Evolutionary conservation across 768 basidiomycete species (phyloP).

Genomic region (Pulveroboletus ravenelii): DNA sequence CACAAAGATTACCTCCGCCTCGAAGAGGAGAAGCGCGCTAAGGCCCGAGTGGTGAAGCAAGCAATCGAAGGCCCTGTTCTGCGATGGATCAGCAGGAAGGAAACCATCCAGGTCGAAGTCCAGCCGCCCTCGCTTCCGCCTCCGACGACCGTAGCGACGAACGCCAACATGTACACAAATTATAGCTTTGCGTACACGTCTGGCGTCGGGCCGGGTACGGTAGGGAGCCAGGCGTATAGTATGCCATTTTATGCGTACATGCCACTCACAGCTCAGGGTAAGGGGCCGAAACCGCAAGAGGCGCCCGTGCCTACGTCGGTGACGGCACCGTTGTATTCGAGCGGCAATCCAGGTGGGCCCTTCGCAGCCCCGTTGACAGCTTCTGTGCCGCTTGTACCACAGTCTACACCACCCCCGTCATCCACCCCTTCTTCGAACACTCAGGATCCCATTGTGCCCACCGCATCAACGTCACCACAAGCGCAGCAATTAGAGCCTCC

Average conservation of each 20-base stretch:
- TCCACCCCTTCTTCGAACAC: constrained; percentile 1
- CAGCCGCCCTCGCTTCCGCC: constrained; percentile 7
- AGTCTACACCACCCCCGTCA: background rate
- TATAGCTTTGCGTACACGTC: no score
- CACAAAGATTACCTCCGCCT: constrained; percentile 73
- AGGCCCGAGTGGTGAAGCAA: constrained; percentile 53
- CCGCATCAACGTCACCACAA: background rate
- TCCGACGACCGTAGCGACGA: constrained; percentile 3
- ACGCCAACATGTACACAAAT: background rate
- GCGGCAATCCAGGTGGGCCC: background rate
- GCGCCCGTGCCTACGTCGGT: background rate
- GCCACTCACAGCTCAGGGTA: constrained; percentile 12
- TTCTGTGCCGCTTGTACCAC: background rate
- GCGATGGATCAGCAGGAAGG: constrained; percentile 65
- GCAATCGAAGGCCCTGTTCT: constrained; percentile 61
- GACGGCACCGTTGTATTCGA: background rate
- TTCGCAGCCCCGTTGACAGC: background rate
- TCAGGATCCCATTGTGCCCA: background rate
- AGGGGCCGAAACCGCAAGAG: constrained; percentile 8
- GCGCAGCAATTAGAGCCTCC: background rate
- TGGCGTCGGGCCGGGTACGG: background rate
- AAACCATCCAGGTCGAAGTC: constrained; percentile 46
- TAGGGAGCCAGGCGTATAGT: constrained; percentile 19
- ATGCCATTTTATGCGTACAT: constrained; percentile 26
- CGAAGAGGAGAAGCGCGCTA: constrained; percentile 70